Conservation (phyloP, 495 filamentous ascomycete species). For the Podospora pseudoanserina region DNA sequence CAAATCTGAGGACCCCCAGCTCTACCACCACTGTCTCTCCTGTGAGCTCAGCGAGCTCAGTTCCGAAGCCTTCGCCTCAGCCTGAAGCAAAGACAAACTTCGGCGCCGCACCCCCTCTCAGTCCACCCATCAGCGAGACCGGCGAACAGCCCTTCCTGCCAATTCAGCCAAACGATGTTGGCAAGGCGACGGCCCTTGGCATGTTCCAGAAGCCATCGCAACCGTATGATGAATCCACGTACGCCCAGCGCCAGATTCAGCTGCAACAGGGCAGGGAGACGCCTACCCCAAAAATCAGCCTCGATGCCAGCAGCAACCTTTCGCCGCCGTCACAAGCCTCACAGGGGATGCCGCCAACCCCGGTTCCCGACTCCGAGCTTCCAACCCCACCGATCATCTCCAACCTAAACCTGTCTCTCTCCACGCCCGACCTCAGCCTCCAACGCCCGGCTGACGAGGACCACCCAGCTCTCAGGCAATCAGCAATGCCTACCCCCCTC, state of each 20-base stretch:
- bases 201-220: conserved; percentile 76
- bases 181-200: conserved; percentile 82
- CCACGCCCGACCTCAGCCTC: conserved; percentile 27
- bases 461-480: conserved; percentile 45
- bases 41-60: conserved; percentile 27
- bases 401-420: conserved; percentile 9
- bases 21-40: conserved; percentile 35
- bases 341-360: conserved; percentile 40
- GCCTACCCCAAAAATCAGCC: conserved; percentile 35
- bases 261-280: conserved; percentile 66
- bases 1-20: conserved; percentile 44
- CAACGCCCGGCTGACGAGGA: conserved; percentile 43
- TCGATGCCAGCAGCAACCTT: conserved; percentile 32
- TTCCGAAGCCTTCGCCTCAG: conserved; percentile 29
- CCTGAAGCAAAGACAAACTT: conserved; percentile 43
- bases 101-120: conserved; percentile 59
- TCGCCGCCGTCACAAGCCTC: conserved; percentile 22
- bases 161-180: conserved; percentile 71
- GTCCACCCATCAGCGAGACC: conserved; percentile 68
- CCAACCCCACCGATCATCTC: conserved; percentile 1
- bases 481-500: conserved; percentile 35
- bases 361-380: conserved; percentile 35
- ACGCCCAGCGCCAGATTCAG: conserved; percentile 73
- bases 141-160: conserved; percentile 57
- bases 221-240: conserved; percentile 79